A percentile compares a stretch with the other conserved stretches of the same genome.
Conservation (phyloP, 306 rosid genomes). For the Inga oerstediana region DNA sequence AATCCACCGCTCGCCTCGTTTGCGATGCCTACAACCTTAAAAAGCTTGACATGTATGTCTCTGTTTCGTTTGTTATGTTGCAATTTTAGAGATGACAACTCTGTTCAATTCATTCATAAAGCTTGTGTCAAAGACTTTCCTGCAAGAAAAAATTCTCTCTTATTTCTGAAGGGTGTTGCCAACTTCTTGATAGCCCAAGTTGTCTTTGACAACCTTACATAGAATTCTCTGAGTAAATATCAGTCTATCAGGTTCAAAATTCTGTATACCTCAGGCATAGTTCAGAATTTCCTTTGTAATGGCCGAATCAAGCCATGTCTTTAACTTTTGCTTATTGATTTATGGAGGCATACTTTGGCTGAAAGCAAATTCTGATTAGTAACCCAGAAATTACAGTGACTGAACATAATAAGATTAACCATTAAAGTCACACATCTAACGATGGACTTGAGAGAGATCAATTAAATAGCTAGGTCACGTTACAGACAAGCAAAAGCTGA, state of each 20-base stretch:
- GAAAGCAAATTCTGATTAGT: background rate
- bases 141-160: background rate
- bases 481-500: background rate
- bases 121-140: too few species aligned
- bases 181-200: background rate
- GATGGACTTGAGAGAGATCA: background rate
- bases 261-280: too few species aligned
- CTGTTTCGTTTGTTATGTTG: background rate
- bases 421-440: background rate
- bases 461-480: background rate
- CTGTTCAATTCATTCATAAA: background rate
- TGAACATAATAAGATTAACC: background rate
- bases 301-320: background rate
- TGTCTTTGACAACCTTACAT: background rate
- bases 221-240: too few species aligned
- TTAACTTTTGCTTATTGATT: background rate
- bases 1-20: slow-evolving; percentile 84
- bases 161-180: background rate
- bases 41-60: slow-evolving; percentile 69
- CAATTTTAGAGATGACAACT: background rate
- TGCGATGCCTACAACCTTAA: slow-evolving; percentile 74
- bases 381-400: background rate
- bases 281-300: background rate
- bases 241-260: too few species aligned
- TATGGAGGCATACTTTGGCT: background rate